Evolutionary conservation across 768 basidiomycete species (phyloP).

Genomic region (Termitomyces heimii): DNA sequence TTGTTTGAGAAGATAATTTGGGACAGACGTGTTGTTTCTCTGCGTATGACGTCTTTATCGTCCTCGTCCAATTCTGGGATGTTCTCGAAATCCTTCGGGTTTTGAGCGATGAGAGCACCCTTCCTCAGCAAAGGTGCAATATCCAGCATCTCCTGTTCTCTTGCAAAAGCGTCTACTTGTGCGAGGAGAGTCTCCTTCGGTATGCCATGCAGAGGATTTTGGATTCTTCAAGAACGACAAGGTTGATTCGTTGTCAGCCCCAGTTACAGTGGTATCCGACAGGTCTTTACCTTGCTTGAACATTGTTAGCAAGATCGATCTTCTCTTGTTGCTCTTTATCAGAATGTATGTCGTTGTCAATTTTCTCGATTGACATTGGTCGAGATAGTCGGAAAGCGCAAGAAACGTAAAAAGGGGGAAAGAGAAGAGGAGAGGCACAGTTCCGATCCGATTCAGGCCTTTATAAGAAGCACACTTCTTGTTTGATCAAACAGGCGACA

Average conservation of each 20-base stretch:
- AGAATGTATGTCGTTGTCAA: constrained; percentile 2
- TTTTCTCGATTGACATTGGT: constrained; percentile 22
- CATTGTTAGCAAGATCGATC: constrained; percentile 31
- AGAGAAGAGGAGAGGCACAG: neutral
- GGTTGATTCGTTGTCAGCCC: neutral
- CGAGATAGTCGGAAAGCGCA: constrained; percentile 10
- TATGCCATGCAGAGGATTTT: constrained; percentile 48
- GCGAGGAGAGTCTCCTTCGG: constrained; percentile 52
- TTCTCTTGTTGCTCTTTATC: constrained; percentile 21
- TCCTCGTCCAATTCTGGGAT: constrained; percentile 30
- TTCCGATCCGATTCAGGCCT: neutral
- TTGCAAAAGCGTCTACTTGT: constrained; percentile 57
- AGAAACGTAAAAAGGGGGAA: constrained; percentile 1
- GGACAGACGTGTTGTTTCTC: constrained; percentile 37
- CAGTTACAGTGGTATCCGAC: neutral
- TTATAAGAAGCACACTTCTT: constrained; percentile 6
- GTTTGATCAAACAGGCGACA: constrained; percentile 8
- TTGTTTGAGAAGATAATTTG: neutral
- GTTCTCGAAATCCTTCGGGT: constrained; percentile 43
- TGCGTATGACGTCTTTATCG: constrained; percentile 33
- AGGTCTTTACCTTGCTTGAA: constrained; percentile 31
- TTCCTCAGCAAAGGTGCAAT: constrained; percentile 47
- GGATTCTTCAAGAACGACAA: constrained; percentile 25
- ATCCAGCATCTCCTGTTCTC: constrained; percentile 39
- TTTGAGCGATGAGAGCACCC: constrained; percentile 71